Evolutionary conservation across 139 green algal species (phyloP).

Genomic region (Volvox africanus): DNA sequence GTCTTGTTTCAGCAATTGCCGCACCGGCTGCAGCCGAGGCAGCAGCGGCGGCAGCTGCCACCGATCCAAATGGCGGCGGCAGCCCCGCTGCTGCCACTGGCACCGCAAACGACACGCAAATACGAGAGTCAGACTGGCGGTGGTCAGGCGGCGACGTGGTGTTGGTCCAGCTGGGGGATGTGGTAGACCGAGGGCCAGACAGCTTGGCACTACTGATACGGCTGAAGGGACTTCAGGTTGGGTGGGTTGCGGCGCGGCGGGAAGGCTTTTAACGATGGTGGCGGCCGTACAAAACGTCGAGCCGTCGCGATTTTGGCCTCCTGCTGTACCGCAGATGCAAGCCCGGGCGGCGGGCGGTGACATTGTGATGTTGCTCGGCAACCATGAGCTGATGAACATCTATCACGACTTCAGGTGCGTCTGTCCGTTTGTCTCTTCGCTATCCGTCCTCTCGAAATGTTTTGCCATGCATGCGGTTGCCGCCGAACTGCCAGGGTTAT

Average conservation of each 20-base stretch:
- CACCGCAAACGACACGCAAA: background rate
- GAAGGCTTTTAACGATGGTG: background rate
- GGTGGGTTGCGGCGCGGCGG: background rate
- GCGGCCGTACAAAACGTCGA: background rate
- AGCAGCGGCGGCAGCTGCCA: background rate
- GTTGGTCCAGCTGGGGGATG: conserved; percentile 54
- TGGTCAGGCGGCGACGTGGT: conserved; percentile 27
- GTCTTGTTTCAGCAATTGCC: background rate
- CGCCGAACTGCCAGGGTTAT: too few species aligned
- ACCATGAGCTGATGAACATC: conserved; percentile 63
- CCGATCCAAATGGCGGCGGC: too few species aligned
- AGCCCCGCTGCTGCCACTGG: background rate
- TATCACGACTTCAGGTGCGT: conserved; percentile 51
- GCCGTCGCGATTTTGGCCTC: background rate
- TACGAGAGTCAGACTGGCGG: background rate
- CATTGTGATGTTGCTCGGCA: conserved; percentile 52
- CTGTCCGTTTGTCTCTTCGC: background rate
- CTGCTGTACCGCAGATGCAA: conserved; percentile 20
- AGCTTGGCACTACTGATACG: conserved; percentile 49
- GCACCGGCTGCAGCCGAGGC: background rate
- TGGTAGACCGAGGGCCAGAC: conserved; percentile 54
- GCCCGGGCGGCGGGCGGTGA: conserved; percentile 37
- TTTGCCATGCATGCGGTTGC: too few species aligned
- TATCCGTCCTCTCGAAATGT: too few species aligned
- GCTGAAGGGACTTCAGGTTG: conserved; percentile 44